Evolutionary conservation across 2,329 filamentous ascomycete species (phyloP), one percentile per base, ranked within the genome.

Genomic region (Phoma sp.): DNA sequence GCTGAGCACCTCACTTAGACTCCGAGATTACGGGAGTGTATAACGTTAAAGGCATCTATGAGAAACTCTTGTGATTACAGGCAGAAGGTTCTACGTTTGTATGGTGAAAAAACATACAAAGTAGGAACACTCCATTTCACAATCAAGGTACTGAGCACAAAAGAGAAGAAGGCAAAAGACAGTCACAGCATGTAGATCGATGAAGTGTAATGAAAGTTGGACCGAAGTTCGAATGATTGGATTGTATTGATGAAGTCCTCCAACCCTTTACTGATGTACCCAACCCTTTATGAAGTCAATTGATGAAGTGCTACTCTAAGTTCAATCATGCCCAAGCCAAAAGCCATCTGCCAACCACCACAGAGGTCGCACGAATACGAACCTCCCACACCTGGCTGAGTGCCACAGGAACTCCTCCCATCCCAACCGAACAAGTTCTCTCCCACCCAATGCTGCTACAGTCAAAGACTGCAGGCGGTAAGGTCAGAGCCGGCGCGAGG

Each of bases 381-480:
- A 43, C 32, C 47, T 32, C 42, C 30, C 17, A 40, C 42, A 47
- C 26, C 37, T 34, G 51, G 38, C 26, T 54, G 45, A 29, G 17
- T 54, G 33, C 23, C 51, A 43, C 30, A n/a, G n/a, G 18, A 21
- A 45, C 42, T 48, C 30, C 28, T 30, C 36, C 36, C 38, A 48
- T 33, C 33, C 51, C 28, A 15, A 28, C 37, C 15, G 33, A 38
- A 14, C 17, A 39, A 38, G 26, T 40, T 40, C 42, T 48, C 26
- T 54, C 39, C 33, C 23, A 40, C 39, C 33, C 51, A 49, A 25
- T 49, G 33, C 51, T 54, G 51, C 39, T 48, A 45, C 39, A 40
- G 45, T 17, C 25, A 28, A 54, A 34, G 45, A 48, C 28, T 54
- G 45, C 51, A 48, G 45, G 45, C 33, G 39, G 29, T 48, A 6